phyloP scores from a whole-genome alignment of 495 filamentous ascomycete species.

The Usnea hakonensis region DNA sequence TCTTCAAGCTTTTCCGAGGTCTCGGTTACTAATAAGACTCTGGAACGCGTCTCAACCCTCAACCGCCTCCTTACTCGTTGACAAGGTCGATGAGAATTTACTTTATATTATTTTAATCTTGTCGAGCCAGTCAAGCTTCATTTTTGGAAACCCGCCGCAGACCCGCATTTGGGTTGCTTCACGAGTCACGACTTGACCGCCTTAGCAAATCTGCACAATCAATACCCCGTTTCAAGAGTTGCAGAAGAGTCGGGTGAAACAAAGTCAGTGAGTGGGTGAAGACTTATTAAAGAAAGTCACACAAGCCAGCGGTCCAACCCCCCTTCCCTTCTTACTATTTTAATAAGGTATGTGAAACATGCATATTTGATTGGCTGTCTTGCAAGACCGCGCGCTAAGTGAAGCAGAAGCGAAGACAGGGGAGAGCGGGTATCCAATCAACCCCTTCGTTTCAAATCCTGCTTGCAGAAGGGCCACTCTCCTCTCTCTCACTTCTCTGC shows the following conservation, averaged over 20 bases:
- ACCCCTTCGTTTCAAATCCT: conserved; percentile 12
- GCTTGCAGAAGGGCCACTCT: neutral
- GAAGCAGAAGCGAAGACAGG: conserved; percentile 18
- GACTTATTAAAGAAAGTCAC: neutral
- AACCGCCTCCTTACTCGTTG: conserved; percentile 5
- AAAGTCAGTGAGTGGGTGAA: conserved; percentile 1
- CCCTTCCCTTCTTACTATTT: neutral
- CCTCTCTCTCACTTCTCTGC: neutral
- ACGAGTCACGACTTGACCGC: conserved; percentile 12
- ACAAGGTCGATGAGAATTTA: conserved; percentile 6
- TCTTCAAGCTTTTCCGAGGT: neutral
- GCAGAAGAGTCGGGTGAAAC: conserved; percentile 4
- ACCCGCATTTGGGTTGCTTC: conserved; percentile 10
- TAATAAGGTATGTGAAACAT: conserved; percentile 14
- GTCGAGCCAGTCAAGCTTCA: conserved; percentile 6
- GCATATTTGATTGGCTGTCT: conserved; percentile 17
- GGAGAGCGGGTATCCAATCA: conserved; percentile 17
- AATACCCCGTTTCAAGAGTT: conserved; percentile 1
- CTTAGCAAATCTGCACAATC: neutral
- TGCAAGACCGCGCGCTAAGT: conserved; percentile 17
- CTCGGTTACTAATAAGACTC: neutral
- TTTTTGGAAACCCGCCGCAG: conserved; percentile 1
- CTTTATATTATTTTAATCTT: neutral
- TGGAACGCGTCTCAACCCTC: conserved; percentile 12
- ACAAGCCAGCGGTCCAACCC: conserved; percentile 5